phyloP scores from a whole-genome alignment of 192 early-diverging fungal species.

The Podochytrium sp. region DNA sequence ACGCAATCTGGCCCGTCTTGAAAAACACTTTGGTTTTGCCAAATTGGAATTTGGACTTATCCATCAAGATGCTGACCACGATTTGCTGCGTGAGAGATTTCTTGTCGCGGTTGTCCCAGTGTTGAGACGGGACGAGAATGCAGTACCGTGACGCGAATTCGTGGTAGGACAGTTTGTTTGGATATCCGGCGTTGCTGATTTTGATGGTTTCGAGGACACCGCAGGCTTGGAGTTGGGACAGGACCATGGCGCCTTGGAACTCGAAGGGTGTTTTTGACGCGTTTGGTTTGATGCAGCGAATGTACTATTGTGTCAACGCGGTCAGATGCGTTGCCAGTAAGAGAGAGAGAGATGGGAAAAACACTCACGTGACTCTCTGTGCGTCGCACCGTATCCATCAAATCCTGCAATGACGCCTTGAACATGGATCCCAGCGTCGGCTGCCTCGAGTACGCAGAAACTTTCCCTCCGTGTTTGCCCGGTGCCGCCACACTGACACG shows the following conservation, averaged over 20 bases:
- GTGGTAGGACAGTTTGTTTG: constrained; percentile 76
- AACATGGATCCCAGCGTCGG: constrained; percentile 91
- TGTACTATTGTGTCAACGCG: constrained; percentile 78
- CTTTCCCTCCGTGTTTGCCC: not conserved
- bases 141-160: constrained; percentile 78
- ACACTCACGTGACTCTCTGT: constrained; percentile 66
- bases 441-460: constrained; percentile 55
- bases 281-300: constrained; percentile 97
- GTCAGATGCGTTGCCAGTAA: too few relatives aligned
- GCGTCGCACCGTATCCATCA: constrained; percentile 88
- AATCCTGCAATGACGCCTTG: constrained; percentile 65
- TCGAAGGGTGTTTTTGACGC: constrained; percentile 81
- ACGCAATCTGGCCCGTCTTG: constrained; percentile 90
- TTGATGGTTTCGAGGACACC: constrained; percentile 93
- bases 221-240: constrained; percentile 86
- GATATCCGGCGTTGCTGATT: constrained; percentile 88
- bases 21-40: constrained; percentile 97
- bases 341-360: not conserved
- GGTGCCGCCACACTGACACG: constrained; percentile 4
- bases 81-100: constrained; percentile 24
- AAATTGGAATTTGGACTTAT: constrained; percentile 81
- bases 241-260: constrained; percentile 89
- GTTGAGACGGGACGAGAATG: constrained; percentile 20
- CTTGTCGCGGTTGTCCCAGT: constrained; percentile 1
- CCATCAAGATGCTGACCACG: constrained; percentile 68